Evolutionary conservation across 148 eudicot species (phyloP).

Genomic region (Salicornia ramosissima): DNA sequence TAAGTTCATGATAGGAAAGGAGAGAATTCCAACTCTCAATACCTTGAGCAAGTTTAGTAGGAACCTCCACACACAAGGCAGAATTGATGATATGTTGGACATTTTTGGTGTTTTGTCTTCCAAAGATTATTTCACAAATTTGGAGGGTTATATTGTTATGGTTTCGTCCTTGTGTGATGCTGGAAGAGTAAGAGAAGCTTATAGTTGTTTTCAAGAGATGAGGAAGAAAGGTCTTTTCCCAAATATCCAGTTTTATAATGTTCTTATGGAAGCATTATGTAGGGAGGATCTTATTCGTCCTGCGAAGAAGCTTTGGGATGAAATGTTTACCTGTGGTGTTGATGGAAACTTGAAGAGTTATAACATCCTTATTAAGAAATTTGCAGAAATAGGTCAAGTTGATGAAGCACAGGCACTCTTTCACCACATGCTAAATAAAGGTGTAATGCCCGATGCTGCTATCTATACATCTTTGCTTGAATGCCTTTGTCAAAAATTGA

Average conservation of each 20-base stretch:
- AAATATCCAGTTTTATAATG: conserved; percentile 61
- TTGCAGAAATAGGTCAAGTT: conserved; percentile 44
- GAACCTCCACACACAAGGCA: conserved; percentile 51
- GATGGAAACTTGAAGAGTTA: conserved; percentile 57
- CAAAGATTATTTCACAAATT: conserved; percentile 51
- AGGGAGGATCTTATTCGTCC: conserved; percentile 77
- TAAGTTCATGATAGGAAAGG: conserved; percentile 58
- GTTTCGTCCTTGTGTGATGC: conserved; percentile 57
- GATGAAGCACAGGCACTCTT: conserved; percentile 56
- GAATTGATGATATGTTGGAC: conserved; percentile 54
- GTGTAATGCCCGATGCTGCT: conserved; percentile 41
- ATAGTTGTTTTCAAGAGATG: conserved; percentile 63
- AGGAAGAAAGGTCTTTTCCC: conserved; percentile 66
- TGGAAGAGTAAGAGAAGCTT: conserved; percentile 70
- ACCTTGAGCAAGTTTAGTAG: conserved; percentile 49
- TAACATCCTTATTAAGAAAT: conserved; percentile 56
- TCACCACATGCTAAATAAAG: conserved; percentile 51
- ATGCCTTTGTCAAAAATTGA: conserved; percentile 57
- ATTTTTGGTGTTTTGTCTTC: conserved; percentile 43
- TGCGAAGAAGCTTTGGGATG: conserved; percentile 92
- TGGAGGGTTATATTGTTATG: conserved; percentile 53
- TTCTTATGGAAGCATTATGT: conserved; percentile 80
- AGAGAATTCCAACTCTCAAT: conserved; percentile 45
- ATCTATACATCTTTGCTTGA: conserved; percentile 56
- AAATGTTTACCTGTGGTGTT: conserved; percentile 79